Conservation (phyloP, 23 red algal species). For the Cyanidiococcus yangmingshanensis region DNA sequence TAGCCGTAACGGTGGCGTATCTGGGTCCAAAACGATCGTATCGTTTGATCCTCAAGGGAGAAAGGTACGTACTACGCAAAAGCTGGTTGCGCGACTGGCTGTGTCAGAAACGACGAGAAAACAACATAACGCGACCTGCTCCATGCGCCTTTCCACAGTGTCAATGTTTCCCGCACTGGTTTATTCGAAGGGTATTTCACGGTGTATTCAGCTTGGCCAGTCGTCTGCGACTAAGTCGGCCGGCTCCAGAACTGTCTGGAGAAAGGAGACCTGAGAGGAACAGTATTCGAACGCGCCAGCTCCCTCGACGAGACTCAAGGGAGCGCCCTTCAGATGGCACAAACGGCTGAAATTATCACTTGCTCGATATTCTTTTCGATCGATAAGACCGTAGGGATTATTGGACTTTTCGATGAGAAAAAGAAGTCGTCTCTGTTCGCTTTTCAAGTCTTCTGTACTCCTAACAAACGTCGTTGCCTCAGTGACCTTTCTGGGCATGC, state of each 20-base stretch:
- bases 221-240: background rate
- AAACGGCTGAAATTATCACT: no score
- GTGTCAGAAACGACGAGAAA: background rate
- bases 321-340: no score
- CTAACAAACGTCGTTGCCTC: no score
- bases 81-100: conserved; percentile 1
- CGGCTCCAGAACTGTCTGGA: background rate
- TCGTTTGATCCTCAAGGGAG: background rate
- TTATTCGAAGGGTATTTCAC: background rate
- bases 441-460: no score
- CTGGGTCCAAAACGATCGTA: conserved; percentile 7
- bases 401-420: no score
- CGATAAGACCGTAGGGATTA: no score
- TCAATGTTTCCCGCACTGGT: conserved; percentile 9
- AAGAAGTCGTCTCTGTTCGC: no score
- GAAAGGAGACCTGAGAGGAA: background rate
- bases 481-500: no score
- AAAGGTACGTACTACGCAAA: background rate
- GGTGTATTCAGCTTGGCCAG: background rate
- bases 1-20: background rate
- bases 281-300: no score
- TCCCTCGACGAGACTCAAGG: no score
- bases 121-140: background rate
- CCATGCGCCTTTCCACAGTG: conserved; percentile 6
- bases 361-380: no score